phyloP scores from a whole-genome alignment of 257 asterid species.

The Mitragyna speciosa region DNA sequence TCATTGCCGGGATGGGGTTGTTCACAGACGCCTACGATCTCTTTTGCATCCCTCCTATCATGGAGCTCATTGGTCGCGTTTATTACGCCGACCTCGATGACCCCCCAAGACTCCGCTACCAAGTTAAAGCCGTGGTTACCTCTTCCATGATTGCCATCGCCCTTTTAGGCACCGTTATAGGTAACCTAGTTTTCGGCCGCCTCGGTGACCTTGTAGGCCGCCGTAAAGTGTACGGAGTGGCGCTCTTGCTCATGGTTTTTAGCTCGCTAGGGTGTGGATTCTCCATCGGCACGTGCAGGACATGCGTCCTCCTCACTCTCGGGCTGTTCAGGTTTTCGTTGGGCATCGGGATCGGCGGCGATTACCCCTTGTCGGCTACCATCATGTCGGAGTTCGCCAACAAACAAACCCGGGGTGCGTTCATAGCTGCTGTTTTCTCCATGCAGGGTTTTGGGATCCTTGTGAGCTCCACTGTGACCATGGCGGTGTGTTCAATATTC shows the following conservation, averaged over 20 bases:
- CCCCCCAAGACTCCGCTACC: not conserved
- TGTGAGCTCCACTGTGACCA: conserved; percentile 45
- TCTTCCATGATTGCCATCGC: conserved; percentile 40
- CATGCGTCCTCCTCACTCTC: conserved; percentile 46
- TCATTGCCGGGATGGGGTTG: conserved; percentile 63
- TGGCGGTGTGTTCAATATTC: conserved; percentile 47
- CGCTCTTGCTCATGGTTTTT: conserved; percentile 52
- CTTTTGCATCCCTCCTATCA: conserved; percentile 59
- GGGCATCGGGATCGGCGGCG: conserved; percentile 64
- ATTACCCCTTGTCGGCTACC: conserved; percentile 63
- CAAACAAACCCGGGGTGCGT: conserved; percentile 52
- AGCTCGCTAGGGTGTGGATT: conserved; percentile 55
- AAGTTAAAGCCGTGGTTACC: conserved; percentile 31
- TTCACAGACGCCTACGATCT: conserved; percentile 63
- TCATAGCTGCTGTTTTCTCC: conserved; percentile 60
- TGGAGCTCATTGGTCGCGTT: conserved; percentile 47
- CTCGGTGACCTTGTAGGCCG: conserved; percentile 56
- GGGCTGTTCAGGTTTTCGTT: conserved; percentile 49
- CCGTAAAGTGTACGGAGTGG: conserved; percentile 48
- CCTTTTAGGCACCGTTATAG: conserved; percentile 52
- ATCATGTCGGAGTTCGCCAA: conserved; percentile 66
- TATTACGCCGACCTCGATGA: conserved; percentile 21
- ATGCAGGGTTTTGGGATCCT: conserved; percentile 75
- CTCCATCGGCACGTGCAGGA: conserved; percentile 42
- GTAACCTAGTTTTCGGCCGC: conserved; percentile 47